Base-by-base conservation (phyloP, 768 basidiomycete species). In the Chalciporus chontae region DNA sequence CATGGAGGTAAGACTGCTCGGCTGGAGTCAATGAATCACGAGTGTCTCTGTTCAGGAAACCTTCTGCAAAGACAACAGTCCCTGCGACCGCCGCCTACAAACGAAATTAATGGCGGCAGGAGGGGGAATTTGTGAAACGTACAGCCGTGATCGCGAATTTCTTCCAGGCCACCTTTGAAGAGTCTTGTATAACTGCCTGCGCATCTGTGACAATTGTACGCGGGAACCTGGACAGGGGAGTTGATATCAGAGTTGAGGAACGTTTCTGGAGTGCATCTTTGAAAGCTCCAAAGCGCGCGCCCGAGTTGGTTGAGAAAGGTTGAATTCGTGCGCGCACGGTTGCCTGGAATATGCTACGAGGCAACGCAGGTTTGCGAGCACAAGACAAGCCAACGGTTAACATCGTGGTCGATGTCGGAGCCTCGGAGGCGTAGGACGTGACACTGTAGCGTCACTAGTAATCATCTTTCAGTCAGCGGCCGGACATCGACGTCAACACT, bases 11-110 rank as follows among this genome's bases (percentile, higher is more conserved):
- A 10, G 78, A 78, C 49, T 75, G 81, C 67, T 93, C 90, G 0
- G 75, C 73, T 0, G 65, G 47, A 34, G 81, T 78, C 23, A 91
- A 73, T 4, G 78, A 69, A 39, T 86, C 88, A 36, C 87, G 76
- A 0, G 87, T 91, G 54, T 91, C 88, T 51, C 89, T 77, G 61
- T 93, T 93, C 59, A 93, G 71, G 32, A 86, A 72, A 2, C 71
- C 76, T 55, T 90, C 78, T 21, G 83, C 71, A 4, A 79, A 72
- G 32, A 91, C 68, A 21, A 87, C 76, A 8, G 83, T 78, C 8
- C 85, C 86, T 32, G 83, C 88, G 34, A 91, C 84, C 27, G 84
- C 81, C 19, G 77, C 84, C 87, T 89, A 57, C 14, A 42, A 11
- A 45, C 32, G 45, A 52, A 34, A 43, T 18, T 48, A 45, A 14